A percentile compares a stretch with the other conserved stretches of the same genome.
These are phyloP conservation scores for Medicago lupulina DNA, from an alignment of 306 rosid genomes.

Conservation along the genomic window DNA sequence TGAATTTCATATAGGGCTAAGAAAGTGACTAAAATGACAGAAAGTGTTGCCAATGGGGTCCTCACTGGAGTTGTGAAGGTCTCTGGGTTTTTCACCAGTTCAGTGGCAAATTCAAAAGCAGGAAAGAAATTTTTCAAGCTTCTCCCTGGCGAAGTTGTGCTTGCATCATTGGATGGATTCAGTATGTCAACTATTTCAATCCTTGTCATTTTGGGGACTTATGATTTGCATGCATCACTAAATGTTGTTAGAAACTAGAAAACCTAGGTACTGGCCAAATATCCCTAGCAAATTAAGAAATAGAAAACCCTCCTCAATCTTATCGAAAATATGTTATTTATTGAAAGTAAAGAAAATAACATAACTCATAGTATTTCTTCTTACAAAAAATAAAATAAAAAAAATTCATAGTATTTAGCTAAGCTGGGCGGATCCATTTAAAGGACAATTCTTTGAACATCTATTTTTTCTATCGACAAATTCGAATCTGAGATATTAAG, in stretches of 20 bases:
- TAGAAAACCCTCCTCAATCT: constrained; percentile 10
- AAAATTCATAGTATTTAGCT: not conserved
- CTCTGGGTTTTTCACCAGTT: constrained; percentile 75
- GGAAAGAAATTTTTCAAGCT: constrained; percentile 77
- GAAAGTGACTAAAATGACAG: constrained; percentile 80
- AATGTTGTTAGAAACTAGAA: constrained; percentile 28
- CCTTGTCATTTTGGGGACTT: constrained; percentile 1
- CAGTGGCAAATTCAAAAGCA: constrained; percentile 70
- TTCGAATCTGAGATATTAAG: not conserved
- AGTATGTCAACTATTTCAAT: constrained; percentile 59
- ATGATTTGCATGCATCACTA: not conserved
- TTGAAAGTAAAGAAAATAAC: constrained; percentile 1
- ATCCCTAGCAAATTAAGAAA: constrained; percentile 27
- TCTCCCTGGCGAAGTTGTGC: constrained; percentile 85
- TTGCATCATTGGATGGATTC: constrained; percentile 96
- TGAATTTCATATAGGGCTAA: constrained; percentile 70
- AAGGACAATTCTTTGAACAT: not conserved
- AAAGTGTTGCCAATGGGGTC: constrained; percentile 85
- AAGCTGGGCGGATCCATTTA: not conserved
- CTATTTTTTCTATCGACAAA: not conserved
- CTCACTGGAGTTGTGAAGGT: constrained; percentile 88
- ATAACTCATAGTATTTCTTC: not conserved
- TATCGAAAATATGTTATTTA: not conserved
- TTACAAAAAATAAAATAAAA: not conserved
- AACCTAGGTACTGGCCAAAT: not conserved